A percentile compares a stretch with the other conserved stretches of the same genome.
Conservation (phyloP, 306 rosid genomes). For the Medicago arabica region DNA sequence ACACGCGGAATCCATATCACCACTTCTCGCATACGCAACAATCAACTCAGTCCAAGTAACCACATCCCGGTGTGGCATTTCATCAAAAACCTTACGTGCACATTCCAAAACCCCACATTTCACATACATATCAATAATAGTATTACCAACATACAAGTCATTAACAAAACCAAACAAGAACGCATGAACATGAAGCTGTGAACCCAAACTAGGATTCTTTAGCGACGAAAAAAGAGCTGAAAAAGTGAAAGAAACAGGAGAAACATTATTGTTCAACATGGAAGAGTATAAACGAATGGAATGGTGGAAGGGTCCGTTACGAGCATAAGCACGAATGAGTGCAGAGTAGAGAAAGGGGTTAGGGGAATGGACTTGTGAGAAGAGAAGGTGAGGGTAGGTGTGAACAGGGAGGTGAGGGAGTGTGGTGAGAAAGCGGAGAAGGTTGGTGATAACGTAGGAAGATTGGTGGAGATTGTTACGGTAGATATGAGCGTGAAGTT, state of each 20-base stretch:
- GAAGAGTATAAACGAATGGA: constrained; percentile 53
- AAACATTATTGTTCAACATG: constrained; percentile 54
- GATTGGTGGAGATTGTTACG: constrained; percentile 55
- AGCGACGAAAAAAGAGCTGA: constrained; percentile 64
- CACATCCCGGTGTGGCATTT: constrained; percentile 77
- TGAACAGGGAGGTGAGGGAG: constrained; percentile 52
- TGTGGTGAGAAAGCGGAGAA: constrained; percentile 60
- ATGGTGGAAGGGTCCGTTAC: constrained; percentile 55
- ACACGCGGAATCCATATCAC: constrained; percentile 65
- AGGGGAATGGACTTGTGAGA: constrained; percentile 62
- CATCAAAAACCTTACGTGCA: constrained; percentile 78
- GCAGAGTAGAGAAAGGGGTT: constrained; percentile 89
- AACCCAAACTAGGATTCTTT: constrained; percentile 51
- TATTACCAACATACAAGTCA: constrained; percentile 73
- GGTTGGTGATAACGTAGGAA: constrained; percentile 73
- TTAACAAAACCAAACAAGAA: constrained; percentile 65
- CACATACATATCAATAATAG: constrained; percentile 74
- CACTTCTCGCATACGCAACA: constrained; percentile 65
- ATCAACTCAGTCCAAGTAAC: constrained; percentile 84
- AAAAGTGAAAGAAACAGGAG: constrained; percentile 79
- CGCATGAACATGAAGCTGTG: constrained; percentile 75
- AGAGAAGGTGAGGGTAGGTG: constrained; percentile 64
- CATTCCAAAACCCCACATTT: constrained; percentile 59
- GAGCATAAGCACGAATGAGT: constrained; percentile 69
- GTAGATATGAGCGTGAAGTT: constrained; percentile 68